phyloP scores from a whole-genome alignment of 306 rosid genomes.

The Citrullus mucosospermus region DNA sequence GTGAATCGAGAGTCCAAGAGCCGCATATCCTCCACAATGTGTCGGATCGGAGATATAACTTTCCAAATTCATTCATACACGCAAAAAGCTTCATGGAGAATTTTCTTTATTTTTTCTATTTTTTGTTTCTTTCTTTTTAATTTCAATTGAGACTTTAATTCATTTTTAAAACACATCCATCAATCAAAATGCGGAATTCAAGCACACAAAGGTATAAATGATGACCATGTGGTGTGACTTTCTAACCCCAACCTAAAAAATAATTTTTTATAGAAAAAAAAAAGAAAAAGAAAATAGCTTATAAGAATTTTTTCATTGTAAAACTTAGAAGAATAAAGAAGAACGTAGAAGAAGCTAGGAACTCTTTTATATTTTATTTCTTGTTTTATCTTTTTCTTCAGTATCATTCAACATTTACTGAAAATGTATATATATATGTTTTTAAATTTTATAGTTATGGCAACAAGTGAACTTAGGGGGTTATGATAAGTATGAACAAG shows the following conservation, averaged over 20 bases:
- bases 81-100: neutral
- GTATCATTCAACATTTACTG: no score
- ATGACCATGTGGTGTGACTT: neutral
- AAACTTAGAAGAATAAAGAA: no score
- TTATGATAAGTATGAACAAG: no score
- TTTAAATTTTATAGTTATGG: no score
- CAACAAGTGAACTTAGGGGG: no score
- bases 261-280: no score
- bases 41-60: neutral
- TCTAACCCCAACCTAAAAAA: neutral
- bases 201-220: constrained; percentile 5
- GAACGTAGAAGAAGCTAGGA: no score
- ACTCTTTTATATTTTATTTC: no score
- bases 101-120: neutral
- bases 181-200: constrained; percentile 12
- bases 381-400: no score
- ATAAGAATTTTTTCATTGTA: no score
- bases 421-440: no score
- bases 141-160: neutral
- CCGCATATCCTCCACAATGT: neutral
- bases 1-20: neutral
- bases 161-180: constrained; percentile 6
- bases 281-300: no score
- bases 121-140: neutral
- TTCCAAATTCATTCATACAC: neutral